Percentiles rank a stretch among this genome's conserved stretches.
Evolutionary conservation across 345 rosid genomes (phyloP).

Genomic region (Cardamine resedifolia): DNA sequence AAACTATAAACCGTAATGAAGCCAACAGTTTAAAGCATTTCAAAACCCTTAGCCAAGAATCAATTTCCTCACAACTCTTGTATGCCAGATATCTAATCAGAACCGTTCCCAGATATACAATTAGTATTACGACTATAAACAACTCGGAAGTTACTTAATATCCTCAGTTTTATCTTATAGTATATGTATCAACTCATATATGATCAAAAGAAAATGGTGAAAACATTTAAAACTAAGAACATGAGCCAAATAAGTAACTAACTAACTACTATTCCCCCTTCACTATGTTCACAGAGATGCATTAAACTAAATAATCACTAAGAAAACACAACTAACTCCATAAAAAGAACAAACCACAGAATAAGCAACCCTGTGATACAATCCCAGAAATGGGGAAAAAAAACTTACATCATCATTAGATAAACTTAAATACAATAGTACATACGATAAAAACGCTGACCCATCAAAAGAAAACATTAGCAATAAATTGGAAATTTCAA

Average conservation of each 20-base stretch:
- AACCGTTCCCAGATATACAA: neutral
- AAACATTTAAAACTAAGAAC: neutral
- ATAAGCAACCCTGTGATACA: slow-evolving; percentile 4
- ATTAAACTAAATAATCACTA: neutral
- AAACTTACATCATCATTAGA: neutral
- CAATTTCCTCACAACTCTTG: neutral
- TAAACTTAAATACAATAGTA: slow-evolving; percentile 11
- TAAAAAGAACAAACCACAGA: slow-evolving; percentile 1
- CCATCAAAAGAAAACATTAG: slow-evolving; percentile 18
- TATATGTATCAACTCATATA: neutral
- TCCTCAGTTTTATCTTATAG: neutral
- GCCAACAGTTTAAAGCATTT: neutral
- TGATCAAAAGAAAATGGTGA: neutral
- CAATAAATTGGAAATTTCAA: neutral
- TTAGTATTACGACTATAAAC: neutral
- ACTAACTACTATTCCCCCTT: neutral
- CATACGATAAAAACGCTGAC: neutral
- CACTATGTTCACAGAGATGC: slow-evolving; percentile 1
- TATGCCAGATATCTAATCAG: neutral
- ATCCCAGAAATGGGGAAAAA: slow-evolving; percentile 14
- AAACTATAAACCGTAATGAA: neutral
- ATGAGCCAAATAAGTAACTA: neutral
- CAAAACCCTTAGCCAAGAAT: neutral
- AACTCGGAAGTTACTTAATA: neutral
- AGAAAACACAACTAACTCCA: neutral